A percentile compares a stretch with the other conserved stretches of the same genome.
phyloP scores from a whole-genome alignment of 2,329 filamentous ascomycete genomes.

The Exophiala aquamarina region DNA sequence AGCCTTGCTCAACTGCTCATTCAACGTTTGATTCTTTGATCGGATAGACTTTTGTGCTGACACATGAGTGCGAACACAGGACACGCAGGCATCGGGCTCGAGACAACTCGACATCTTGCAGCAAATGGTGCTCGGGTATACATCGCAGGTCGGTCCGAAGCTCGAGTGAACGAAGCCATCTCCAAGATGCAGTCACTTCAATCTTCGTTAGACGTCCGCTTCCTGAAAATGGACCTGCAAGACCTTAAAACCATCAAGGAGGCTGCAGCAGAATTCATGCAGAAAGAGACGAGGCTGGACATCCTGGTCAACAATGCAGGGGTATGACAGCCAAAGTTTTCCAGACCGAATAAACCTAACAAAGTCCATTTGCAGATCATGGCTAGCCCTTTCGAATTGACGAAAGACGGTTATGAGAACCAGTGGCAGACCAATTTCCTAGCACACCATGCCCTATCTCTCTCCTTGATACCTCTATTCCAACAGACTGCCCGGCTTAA shows the following conservation, averaged over 20 bases:
- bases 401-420: slow-evolving; percentile 38
- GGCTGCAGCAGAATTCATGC: slow-evolving; percentile 37
- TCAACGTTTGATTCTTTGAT: too few species aligned
- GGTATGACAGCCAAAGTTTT: not conserved
- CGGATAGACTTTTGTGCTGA: too few species aligned
- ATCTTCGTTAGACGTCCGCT: slow-evolving; percentile 30
- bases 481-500: slow-evolving; percentile 30
- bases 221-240: slow-evolving; percentile 34
- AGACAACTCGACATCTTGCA: slow-evolving; percentile 35
- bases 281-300: slow-evolving; percentile 32
- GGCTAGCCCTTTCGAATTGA: slow-evolving; percentile 32
- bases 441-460: slow-evolving; percentile 43
- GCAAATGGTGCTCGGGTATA: slow-evolving; percentile 46
- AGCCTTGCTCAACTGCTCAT: not conserved
- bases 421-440: slow-evolving; percentile 48
- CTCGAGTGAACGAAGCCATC: slow-evolving; percentile 36
- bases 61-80: not conserved
- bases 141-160: slow-evolving; percentile 41
- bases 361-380: slow-evolving; percentile 20
- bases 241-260: slow-evolving; percentile 45
- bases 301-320: slow-evolving; percentile 31
- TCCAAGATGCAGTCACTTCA: slow-evolving; percentile 34
- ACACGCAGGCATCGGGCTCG: not conserved
- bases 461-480: slow-evolving; percentile 39
- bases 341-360: not conserved